phyloP scores from a whole-genome alignment of 192 early-diverging fungal species.

The Dissophora ornata region DNA sequence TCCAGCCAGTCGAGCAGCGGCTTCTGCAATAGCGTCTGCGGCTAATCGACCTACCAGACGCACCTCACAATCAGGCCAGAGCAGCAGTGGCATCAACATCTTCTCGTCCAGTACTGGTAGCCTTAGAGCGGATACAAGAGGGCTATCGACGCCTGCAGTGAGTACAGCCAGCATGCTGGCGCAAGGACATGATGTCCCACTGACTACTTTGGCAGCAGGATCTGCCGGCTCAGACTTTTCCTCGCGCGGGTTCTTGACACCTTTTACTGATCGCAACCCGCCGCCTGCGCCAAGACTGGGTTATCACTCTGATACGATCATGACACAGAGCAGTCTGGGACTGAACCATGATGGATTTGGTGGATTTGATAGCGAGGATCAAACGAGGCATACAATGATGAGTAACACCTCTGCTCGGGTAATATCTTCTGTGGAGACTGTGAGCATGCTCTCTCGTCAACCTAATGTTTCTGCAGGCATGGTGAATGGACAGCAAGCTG shows the following conservation, averaged over 20 bases:
- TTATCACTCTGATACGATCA: conserved; percentile 44
- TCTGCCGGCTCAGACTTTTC: conserved; percentile 6
- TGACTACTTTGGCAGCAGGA: neutral
- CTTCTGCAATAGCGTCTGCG: conserved; percentile 13
- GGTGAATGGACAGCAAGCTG: neutral
- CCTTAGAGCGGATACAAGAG: neutral
- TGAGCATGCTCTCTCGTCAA: neutral
- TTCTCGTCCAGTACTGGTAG: neutral
- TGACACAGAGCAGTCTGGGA: conserved; percentile 47
- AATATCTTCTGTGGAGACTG: neutral
- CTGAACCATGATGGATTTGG: conserved; percentile 42
- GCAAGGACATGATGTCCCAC: neutral
- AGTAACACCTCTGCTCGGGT: neutral
- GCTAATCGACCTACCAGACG: neutral
- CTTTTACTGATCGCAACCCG: conserved; percentile 26
- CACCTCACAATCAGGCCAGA: neutral
- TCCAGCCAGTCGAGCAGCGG: conserved; percentile 19
- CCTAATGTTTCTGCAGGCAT: neutral
- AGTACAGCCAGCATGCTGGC: conserved; percentile 10
- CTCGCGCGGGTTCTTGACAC: conserved; percentile 27
- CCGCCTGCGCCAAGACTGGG: conserved; percentile 41
- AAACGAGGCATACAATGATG: conserved; percentile 20
- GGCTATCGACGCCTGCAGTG: conserved; percentile 6
- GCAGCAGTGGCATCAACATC: neutral
- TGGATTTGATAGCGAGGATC: conserved; percentile 22